These are phyloP conservation scores for Clonostachys solani DNA, from an alignment of 2,329 filamentous ascomycete genomes.

Conservation along the genomic window DNA sequence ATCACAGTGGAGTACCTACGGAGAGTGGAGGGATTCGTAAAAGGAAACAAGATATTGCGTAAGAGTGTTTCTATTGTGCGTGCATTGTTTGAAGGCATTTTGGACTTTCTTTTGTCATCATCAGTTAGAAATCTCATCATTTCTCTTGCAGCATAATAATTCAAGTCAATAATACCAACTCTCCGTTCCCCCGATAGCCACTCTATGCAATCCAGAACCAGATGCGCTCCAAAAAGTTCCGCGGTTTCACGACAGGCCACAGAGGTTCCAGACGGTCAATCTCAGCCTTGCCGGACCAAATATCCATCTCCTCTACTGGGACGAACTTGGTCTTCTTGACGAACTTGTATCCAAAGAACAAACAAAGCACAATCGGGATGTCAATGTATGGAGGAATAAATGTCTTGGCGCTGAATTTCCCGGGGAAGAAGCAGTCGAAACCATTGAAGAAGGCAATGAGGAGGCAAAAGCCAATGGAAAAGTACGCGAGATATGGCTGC, in stretches of 20 bases:
- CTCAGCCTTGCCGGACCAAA: constrained; percentile 34
- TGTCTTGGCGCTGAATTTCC: constrained; percentile 31
- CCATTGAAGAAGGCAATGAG: constrained; percentile 69
- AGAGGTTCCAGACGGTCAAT: constrained; percentile 28
- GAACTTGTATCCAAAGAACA: constrained; percentile 63
- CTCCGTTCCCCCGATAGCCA: background rate
- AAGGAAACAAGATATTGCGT: too few relatives aligned
- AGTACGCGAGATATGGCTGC: constrained; percentile 67
- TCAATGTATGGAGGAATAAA: constrained; percentile 70
- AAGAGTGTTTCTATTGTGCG: too few relatives aligned
- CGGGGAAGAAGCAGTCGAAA: constrained; percentile 67
- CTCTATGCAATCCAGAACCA: constrained; percentile 33
- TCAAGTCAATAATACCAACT: background rate
- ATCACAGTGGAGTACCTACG: too few relatives aligned
- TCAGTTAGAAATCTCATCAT: too few relatives aligned
- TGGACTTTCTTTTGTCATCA: too few relatives aligned
- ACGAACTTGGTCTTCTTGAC: constrained; percentile 52
- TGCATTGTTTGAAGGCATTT: too few relatives aligned
- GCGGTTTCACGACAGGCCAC: constrained; percentile 26
- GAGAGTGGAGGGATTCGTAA: too few relatives aligned
- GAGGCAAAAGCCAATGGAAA: constrained; percentile 55
- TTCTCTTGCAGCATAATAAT: too few relatives aligned
- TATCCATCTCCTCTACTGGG: constrained; percentile 27
- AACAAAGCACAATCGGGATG: constrained; percentile 60
- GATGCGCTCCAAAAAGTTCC: constrained; percentile 29